Conservation (phyloP, 2,329 filamentous ascomycete species). For the Cladosporium sphaerospermum region DNA sequence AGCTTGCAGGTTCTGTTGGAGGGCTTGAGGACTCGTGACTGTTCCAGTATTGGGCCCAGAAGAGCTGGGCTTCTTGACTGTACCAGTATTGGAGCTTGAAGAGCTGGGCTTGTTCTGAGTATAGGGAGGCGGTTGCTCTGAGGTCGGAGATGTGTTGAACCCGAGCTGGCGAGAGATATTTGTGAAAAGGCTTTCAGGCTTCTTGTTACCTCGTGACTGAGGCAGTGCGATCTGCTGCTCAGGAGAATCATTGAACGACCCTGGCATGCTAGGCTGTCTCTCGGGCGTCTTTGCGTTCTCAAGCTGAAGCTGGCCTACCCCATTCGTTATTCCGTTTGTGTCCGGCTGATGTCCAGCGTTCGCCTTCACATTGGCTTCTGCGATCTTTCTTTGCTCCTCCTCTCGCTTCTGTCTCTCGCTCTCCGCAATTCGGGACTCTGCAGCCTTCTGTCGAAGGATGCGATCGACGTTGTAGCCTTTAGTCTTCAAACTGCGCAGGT, state of each 20-base stretch:
- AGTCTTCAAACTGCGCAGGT: constrained; percentile 71
- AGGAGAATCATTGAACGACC: constrained; percentile 62
- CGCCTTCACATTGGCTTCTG: constrained; percentile 22
- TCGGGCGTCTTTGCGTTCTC: constrained; percentile 14
- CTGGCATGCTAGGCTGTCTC: constrained; percentile 56
- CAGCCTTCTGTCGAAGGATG: constrained; percentile 80
- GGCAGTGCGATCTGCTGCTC: constrained; percentile 4
- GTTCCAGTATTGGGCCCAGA: constrained; percentile 18
- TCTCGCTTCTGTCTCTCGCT: constrained; percentile 65
- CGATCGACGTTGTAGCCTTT: constrained; percentile 96
- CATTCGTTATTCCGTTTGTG: background rate
- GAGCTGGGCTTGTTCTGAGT: constrained; percentile 20
- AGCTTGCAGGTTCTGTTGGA: constrained; percentile 66
- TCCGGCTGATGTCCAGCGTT: background rate
- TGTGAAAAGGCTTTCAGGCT: constrained; percentile 57
- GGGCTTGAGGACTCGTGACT: constrained; percentile 36
- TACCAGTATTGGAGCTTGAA: constrained; percentile 11
- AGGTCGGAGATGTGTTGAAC: constrained; percentile 44
- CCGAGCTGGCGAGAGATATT: constrained; percentile 63
- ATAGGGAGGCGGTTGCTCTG: constrained; percentile 30
- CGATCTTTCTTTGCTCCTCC: constrained; percentile 49
- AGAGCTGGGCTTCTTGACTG: background rate
- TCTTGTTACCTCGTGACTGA: constrained; percentile 29
- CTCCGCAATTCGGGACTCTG: constrained; percentile 81
- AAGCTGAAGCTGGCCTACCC: constrained; percentile 2